Conservation (phyloP, 2,329 filamentous ascomycete genomes). For the Mariannaea elegans region DNA sequence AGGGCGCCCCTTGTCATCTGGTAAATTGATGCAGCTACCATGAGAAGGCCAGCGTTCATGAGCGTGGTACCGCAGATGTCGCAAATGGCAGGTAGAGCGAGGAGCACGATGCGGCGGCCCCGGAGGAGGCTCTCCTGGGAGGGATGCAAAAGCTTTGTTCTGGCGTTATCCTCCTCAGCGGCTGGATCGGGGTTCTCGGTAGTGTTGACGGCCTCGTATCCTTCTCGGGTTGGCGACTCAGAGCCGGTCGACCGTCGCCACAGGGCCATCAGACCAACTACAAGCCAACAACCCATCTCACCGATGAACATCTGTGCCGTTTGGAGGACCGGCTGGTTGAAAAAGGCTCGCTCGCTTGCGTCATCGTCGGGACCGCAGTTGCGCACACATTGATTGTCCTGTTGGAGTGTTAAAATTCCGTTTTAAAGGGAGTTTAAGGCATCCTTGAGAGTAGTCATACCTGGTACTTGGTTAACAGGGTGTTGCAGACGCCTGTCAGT, state of each 20-base stretch:
- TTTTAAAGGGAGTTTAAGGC: neutral
- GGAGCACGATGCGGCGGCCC: conserved; percentile 76
- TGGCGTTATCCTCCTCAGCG: conserved; percentile 47
- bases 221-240: conserved; percentile 54
- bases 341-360: conserved; percentile 72
- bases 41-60: conserved; percentile 95
- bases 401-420: neutral
- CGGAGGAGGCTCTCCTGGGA: conserved; percentile 67
- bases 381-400: conserved; percentile 97
- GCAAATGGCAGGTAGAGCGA: conserved; percentile 88
- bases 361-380: conserved; percentile 78
- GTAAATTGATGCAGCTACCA: conserved; percentile 95
- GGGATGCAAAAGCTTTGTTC: conserved; percentile 57
- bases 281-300: conserved; percentile 95
- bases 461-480: conserved; percentile 95
- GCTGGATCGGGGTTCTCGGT: conserved; percentile 57
- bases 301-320: conserved; percentile 98
- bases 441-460: conserved; percentile 56
- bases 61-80: conserved; percentile 95
- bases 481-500: conserved; percentile 95
- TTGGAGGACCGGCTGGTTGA: conserved; percentile 96
- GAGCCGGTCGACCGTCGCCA: conserved; percentile 66
- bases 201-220: conserved; percentile 72
- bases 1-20: conserved; percentile 98
- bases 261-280: conserved; percentile 76